Conservation (phyloP, 371 early-diverging fungal species). For the Funneliformis caledonium region DNA sequence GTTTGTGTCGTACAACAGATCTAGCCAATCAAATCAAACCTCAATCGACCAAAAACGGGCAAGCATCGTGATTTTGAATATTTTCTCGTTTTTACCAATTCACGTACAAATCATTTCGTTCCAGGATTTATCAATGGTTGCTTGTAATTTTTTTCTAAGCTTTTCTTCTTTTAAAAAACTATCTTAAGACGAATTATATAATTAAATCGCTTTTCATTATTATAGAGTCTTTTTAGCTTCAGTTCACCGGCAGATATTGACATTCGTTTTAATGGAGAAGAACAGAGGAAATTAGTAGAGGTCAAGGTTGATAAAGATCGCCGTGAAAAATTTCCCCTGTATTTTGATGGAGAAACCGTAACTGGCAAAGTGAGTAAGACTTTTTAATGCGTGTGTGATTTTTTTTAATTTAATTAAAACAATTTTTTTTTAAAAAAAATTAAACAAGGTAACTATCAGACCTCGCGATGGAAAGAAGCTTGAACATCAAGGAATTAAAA, state of each 20-base stretch:
- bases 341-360: constrained; percentile 95
- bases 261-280: constrained; percentile 77
- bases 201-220: neutral
- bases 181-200: too few species aligned
- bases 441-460: constrained; percentile 78
- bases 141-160: too few species aligned
- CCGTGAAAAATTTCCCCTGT: constrained; percentile 88
- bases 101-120: too few species aligned
- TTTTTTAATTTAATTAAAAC: neutral
- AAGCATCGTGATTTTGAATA: too few species aligned
- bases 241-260: constrained; percentile 89
- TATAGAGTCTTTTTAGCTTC: constrained; percentile 82
- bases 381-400: neutral
- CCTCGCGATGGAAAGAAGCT: constrained; percentile 89
- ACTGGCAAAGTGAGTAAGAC: constrained; percentile 78
- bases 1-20: too few species aligned
- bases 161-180: too few species aligned
- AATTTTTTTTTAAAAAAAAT: constrained; percentile 13
- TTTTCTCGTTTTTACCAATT: too few species aligned
- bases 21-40: too few species aligned
- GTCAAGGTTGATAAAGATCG: constrained; percentile 89
- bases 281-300: constrained; percentile 80
- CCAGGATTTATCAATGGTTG: too few species aligned
- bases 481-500: constrained; percentile 97
- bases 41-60: too few species aligned